Conservation (phyloP, 768 basidiomycete genomes). For the Cantharellus anzutake region DNA sequence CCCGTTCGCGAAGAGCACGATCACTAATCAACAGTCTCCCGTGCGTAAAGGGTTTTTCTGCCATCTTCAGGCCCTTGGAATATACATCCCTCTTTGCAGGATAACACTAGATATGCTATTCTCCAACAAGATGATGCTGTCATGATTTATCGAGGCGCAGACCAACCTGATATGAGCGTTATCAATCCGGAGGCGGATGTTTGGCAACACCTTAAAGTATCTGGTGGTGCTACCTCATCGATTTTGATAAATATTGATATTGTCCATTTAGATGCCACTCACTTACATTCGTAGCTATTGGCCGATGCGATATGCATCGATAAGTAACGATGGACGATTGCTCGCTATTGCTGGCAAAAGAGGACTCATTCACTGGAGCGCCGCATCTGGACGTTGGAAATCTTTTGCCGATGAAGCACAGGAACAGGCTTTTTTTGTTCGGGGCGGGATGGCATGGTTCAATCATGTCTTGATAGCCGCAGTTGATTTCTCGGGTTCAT, state of each 20-base stretch:
- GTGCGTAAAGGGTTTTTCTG: conserved; percentile 26
- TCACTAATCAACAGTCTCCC: conserved; percentile 78
- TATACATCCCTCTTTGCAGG: conserved; percentile 26
- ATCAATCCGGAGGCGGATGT: conserved; percentile 97
- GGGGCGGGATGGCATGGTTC: conserved; percentile 91
- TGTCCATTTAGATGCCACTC: conserved; percentile 52
- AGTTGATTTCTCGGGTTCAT: conserved; percentile 60
- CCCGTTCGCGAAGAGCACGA: conserved; percentile 90
- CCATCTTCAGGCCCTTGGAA: background rate
- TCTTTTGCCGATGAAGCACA: conserved; percentile 61
- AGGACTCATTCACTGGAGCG: conserved; percentile 86
- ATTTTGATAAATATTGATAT: conserved; percentile 1
- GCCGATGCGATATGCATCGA: conserved; percentile 82
- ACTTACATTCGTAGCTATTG: conserved; percentile 79
- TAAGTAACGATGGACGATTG: conserved; percentile 78
- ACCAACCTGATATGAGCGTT: conserved; percentile 95
- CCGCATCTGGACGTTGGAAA: conserved; percentile 91
- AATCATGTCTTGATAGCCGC: conserved; percentile 87
- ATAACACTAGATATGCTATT: conserved; percentile 91
- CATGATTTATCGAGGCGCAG: conserved; percentile 84
- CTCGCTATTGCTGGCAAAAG: conserved; percentile 83
- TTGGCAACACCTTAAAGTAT: conserved; percentile 89
- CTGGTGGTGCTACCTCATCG: background rate
- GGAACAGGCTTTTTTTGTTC: conserved; percentile 63
- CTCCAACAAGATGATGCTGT: conserved; percentile 90